Evolutionary conservation across 352 stramenopile species (phyloP).

Genomic region (Globisporangium nunn): DNA sequence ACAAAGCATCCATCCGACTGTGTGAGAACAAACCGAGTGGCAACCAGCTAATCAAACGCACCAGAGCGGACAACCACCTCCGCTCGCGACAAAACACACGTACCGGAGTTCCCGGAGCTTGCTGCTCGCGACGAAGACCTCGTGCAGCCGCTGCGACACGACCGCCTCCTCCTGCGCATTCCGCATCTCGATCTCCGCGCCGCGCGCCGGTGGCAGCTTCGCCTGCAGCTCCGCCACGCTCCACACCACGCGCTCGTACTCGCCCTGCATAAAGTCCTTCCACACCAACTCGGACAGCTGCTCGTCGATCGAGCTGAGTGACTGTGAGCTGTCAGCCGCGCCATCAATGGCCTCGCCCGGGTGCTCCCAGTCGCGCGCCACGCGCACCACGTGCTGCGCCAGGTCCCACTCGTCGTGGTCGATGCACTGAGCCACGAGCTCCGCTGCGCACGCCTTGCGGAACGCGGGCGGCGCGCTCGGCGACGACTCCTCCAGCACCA

Average conservation of each 20-base stretch:
- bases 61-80: too few species aligned
- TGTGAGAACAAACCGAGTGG: too few species aligned
- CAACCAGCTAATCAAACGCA: too few species aligned
- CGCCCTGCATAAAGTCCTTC: constrained; percentile 46
- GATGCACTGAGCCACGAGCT: constrained; percentile 61
- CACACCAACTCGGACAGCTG: constrained; percentile 44
- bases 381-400: constrained; percentile 70
- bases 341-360: constrained; percentile 10
- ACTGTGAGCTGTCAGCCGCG: not conserved
- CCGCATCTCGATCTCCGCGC: constrained; percentile 15
- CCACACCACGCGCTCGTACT: constrained; percentile 61
- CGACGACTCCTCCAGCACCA: constrained; percentile 73
- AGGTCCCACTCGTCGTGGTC: constrained; percentile 73
- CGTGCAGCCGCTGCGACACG: constrained; percentile 25
- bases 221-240: constrained; percentile 58
- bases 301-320: constrained; percentile 38
- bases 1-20: not conserved
- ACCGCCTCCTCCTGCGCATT: constrained; percentile 18
- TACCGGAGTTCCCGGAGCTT: constrained; percentile 38
- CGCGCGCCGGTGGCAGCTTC: constrained; percentile 31
- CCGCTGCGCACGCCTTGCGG: constrained; percentile 49
- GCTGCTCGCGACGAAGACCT: constrained; percentile 36
- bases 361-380: constrained; percentile 74
- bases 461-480: constrained; percentile 19
- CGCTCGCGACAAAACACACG: not conserved